A percentile compares a stretch with the other conserved stretches of the same genome.
Evolutionary conservation across 2,329 filamentous ascomycete genomes (phyloP).

Genomic region (Arthrinium phaeospermum): DNA sequence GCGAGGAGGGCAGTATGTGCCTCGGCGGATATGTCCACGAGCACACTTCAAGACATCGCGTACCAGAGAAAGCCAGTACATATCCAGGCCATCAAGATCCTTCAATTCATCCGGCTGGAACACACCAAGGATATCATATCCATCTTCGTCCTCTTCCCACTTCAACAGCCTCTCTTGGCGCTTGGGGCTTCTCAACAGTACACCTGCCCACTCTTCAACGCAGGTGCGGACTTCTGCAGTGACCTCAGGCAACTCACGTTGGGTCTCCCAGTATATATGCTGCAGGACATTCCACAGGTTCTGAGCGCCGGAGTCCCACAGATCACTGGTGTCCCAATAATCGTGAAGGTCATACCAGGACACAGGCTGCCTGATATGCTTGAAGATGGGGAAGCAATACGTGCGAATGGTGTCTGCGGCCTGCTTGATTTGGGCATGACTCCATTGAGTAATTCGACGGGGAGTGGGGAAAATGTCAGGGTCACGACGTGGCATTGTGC

Average conservation of each 20-base stretch:
- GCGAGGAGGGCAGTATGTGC: background rate
- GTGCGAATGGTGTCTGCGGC: slow-evolving; percentile 5
- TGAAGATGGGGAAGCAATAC: slow-evolving; percentile 21
- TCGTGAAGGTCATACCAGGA: slow-evolving; percentile 15
- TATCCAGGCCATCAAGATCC: slow-evolving; percentile 25
- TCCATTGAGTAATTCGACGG: slow-evolving; percentile 19
- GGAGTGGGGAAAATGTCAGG: background rate
- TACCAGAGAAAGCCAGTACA: slow-evolving; percentile 26
- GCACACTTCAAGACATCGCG: slow-evolving; percentile 26
- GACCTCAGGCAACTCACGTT: slow-evolving; percentile 37
- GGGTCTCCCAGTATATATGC: slow-evolving; percentile 48
- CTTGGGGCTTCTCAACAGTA: slow-evolving; percentile 22
- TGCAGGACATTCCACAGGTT: slow-evolving; percentile 56
- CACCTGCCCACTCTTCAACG: slow-evolving; percentile 29
- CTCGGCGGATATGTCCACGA: slow-evolving; percentile 24
- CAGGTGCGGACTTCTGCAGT: slow-evolving; percentile 31
- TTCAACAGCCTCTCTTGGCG: slow-evolving; percentile 27
- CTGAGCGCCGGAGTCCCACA: slow-evolving; percentile 52
- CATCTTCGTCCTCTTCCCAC: slow-evolving; percentile 25
- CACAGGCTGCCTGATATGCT: slow-evolving; percentile 18
- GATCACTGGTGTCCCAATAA: slow-evolving; percentile 53
- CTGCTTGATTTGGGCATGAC: slow-evolving; percentile 14
- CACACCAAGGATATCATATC: slow-evolving; percentile 27
- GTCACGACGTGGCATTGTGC: slow-evolving; percentile 12
- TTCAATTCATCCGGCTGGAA: slow-evolving; percentile 27